A percentile compares a stretch with the other conserved stretches of the same genome.
These are phyloP conservation scores for Hypoxylon sp. DNA, from an alignment of 2,329 filamentous ascomycete species.

Conservation along the genomic window DNA sequence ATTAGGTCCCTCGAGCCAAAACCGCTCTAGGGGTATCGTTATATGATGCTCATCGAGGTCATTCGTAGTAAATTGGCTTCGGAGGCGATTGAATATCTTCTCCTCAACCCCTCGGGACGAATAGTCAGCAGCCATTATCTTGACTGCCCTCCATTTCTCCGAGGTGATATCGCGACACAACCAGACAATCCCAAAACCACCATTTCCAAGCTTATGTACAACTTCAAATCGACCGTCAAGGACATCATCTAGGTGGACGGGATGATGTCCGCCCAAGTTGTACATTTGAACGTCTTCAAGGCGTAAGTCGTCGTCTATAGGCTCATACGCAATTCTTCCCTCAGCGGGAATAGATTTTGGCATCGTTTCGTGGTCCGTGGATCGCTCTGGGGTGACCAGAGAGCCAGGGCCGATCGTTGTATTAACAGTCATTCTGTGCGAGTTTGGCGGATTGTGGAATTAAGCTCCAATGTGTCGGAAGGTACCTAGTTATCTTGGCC, in stretches of 20 bases:
- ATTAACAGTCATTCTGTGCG: not conserved
- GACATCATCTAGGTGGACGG: conserved; percentile 36
- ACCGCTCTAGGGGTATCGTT: conserved; percentile 27
- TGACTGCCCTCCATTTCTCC: conserved; percentile 41
- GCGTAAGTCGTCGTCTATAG: not conserved
- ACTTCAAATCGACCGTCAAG: conserved; percentile 37
- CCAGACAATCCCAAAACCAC: conserved; percentile 41
- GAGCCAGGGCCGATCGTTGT: not conserved
- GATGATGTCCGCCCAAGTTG: conserved; percentile 41
- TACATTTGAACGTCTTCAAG: conserved; percentile 36
- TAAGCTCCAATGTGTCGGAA: not conserved
- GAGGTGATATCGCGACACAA: conserved; percentile 31
- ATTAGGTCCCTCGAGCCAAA: conserved; percentile 44
- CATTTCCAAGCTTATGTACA: conserved; percentile 43
- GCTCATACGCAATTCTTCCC: conserved; percentile 23
- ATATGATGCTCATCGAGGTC: conserved; percentile 31
- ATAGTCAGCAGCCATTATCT: conserved; percentile 35
- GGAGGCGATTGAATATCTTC: conserved; percentile 25
- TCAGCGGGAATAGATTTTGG: not conserved
- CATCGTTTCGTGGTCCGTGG: not conserved
- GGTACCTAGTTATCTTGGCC: not conserved
- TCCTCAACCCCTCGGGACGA: conserved; percentile 16
- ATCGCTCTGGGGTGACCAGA: too few relatives aligned
- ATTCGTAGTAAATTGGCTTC: not conserved
- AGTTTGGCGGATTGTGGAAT: not conserved